Base-by-base conservation (phyloP, 1,284 basidiomycete species). In the Trichosporon sp. region DNA sequence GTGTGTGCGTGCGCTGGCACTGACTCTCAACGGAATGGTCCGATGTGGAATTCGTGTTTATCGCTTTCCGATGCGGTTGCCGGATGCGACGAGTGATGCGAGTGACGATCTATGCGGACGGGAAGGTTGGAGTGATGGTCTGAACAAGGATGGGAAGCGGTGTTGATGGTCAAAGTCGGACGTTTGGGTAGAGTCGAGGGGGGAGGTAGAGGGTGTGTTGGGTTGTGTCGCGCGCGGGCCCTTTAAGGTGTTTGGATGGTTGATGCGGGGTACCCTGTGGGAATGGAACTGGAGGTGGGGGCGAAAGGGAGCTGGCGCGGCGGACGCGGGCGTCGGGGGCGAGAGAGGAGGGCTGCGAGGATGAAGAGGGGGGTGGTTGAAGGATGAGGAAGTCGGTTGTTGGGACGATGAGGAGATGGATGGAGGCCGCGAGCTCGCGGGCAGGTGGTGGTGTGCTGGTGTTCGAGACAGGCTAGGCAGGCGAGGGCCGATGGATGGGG, bases 151-250 rank as follows among this genome's bases (percentile, higher is more conserved):
- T 26, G 43, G 16, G 4, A 19, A 19, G 38, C 51, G 64, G 46
- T 66, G 68, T 21, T 65, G 63, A 35, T 40, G 68, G 69, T 70
- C 54, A 35, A 37, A 63, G 48, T 32, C 19, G 68, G 31, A 48
- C 12, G 56, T 51, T 61, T 12, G n/a, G 32, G n/a, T 35, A 21
- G 59, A 14, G 59, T 35, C 31, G 51, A 54, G 19, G 10, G 51
- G 51, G 51, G n/a, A 5, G 51, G 19, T 8, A 26, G 26, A 26
- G 26, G 26, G 59, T n/a, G 59, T 63, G 51, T 54, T 54, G 51
- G 51, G 59, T 14, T 37, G 59, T 37, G 59, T 63, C 59, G 59
- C 59, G 59, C 59, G 59, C 59, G 59, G 59, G 59, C 59, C 59
- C 59, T 63, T 63, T 63, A 63, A 63, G 31, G 59, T 63, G 59